Conservation (phyloP, 2,329 filamentous ascomycete species). For the Pestalotiopsis sp. region DNA sequence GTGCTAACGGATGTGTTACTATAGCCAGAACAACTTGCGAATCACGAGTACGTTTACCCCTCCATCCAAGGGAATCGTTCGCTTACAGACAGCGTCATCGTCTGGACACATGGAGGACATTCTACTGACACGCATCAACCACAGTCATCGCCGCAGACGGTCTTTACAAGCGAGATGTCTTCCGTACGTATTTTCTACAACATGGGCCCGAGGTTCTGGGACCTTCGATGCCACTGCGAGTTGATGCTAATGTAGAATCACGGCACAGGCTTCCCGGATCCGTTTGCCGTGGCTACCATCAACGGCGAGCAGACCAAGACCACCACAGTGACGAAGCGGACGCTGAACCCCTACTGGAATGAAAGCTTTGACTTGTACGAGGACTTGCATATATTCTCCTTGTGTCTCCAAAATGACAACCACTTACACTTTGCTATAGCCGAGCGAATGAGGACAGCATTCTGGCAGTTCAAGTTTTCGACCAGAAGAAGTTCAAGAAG, state of each 20-base stretch:
- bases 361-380: constrained; percentile 97
- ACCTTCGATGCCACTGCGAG: not conserved
- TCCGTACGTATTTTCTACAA: constrained; percentile 71
- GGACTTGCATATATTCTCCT: constrained; percentile 15
- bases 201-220: not conserved
- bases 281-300: constrained; percentile 95
- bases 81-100: constrained; percentile 1
- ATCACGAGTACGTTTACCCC: constrained; percentile 74
- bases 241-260: not conserved
- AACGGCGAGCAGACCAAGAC: constrained; percentile 98
- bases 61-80: constrained; percentile 17
- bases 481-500: constrained; percentile 99
- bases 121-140: constrained; percentile 38
- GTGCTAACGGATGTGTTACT: constrained; percentile 30
- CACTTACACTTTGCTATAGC: constrained; percentile 51
- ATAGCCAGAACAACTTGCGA: constrained; percentile 82
- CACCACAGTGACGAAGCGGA: constrained; percentile 96
- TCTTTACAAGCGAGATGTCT: constrained; percentile 98
- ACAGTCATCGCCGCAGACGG: constrained; percentile 98
- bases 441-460: constrained; percentile 93
- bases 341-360: constrained; percentile 99
- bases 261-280: constrained; percentile 84
- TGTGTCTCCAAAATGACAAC: constrained; percentile 4
- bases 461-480: constrained; percentile 96
- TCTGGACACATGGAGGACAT: constrained; percentile 10